Evolutionary conservation across 768 basidiomycete genomes (phyloP).

Genomic region (Hydnomerulius pinastri): DNA sequence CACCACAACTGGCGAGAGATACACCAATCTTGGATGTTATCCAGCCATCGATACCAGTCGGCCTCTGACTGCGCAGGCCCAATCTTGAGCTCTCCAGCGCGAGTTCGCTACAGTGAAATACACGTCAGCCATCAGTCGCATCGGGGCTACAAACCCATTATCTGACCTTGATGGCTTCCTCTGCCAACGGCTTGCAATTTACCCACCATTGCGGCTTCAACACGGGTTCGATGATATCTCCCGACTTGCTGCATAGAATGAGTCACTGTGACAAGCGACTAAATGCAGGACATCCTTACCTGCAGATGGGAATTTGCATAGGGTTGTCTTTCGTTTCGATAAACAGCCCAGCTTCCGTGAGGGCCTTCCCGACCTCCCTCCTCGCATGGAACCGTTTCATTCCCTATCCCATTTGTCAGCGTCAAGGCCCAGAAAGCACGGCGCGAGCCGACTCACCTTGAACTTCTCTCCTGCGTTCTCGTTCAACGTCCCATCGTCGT

Average conservation of each 20-base stretch:
- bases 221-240: slow-evolving; percentile 92
- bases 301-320: slow-evolving; percentile 96
- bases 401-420: slow-evolving; percentile 49
- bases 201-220: slow-evolving; percentile 99
- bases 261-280: neutral
- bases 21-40: slow-evolving; percentile 97
- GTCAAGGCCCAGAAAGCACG: neutral
- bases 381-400: slow-evolving; percentile 98
- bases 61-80: slow-evolving; percentile 83
- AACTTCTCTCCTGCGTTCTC: slow-evolving; percentile 82
- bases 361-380: slow-evolving; percentile 74
- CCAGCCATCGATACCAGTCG: slow-evolving; percentile 97
- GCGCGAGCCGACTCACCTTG: slow-evolving; percentile 44
- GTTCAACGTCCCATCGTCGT: slow-evolving; percentile 96
- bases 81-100: slow-evolving; percentile 83
- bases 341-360: slow-evolving; percentile 84
- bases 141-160: neutral
- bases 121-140: neutral
- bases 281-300: slow-evolving; percentile 41
- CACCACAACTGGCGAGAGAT: slow-evolving; percentile 99
- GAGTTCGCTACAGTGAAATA: slow-evolving; percentile 63
- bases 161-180: slow-evolving; percentile 81
- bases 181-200: slow-evolving; percentile 85
- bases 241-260: slow-evolving; percentile 71
- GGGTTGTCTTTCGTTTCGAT: slow-evolving; percentile 94